Percentiles rank a stretch among this genome's conserved stretches.
These are phyloP conservation scores for Cercophora sp. DNA, from an alignment of 495 filamentous ascomycete genomes.

Conservation along the genomic window DNA sequence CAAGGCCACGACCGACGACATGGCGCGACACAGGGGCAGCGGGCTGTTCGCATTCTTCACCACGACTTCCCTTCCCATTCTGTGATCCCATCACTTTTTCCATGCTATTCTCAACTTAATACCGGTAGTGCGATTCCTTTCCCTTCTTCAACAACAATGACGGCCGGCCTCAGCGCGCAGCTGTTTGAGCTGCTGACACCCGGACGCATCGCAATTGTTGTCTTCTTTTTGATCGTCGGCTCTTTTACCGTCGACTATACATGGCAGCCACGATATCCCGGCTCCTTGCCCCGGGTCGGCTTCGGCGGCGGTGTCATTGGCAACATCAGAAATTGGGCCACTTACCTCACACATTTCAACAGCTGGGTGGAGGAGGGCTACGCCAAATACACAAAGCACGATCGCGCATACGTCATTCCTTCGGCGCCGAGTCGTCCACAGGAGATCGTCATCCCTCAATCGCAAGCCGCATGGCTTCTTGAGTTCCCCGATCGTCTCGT, in stretches of 20 bases:
- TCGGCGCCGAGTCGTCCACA: slow-evolving; percentile 25
- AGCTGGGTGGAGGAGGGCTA: slow-evolving; percentile 33
- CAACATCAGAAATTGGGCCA: slow-evolving; percentile 29
- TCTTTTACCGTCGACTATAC: slow-evolving; percentile 33
- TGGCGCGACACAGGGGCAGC: background rate
- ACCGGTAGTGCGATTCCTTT: background rate
- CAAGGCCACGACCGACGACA: background rate
- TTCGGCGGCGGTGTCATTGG: slow-evolving; percentile 24
- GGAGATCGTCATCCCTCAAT: slow-evolving; percentile 34
- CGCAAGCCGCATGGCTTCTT: slow-evolving; percentile 34
- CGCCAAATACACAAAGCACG: slow-evolving; percentile 32
- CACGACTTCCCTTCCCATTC: background rate
- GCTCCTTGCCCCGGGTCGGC: slow-evolving; percentile 30
- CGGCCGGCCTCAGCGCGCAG: slow-evolving; percentile 19
- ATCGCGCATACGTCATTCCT: slow-evolving; percentile 29
- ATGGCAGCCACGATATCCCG: slow-evolving; percentile 29
- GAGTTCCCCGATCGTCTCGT: slow-evolving; percentile 33
- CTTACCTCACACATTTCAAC: slow-evolving; percentile 25
- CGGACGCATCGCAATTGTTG: slow-evolving; percentile 13
- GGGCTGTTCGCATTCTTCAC: background rate
- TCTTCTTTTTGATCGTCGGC: slow-evolving; percentile 24
- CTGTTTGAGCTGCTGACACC: slow-evolving; percentile 28
- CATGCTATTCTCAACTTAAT: too few species aligned
- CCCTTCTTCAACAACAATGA: slow-evolving; percentile 11
- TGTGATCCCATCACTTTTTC: too few species aligned